phyloP scores from a whole-genome alignment of 208 protist species.

The Acanthamoeba comandoni region DNA sequence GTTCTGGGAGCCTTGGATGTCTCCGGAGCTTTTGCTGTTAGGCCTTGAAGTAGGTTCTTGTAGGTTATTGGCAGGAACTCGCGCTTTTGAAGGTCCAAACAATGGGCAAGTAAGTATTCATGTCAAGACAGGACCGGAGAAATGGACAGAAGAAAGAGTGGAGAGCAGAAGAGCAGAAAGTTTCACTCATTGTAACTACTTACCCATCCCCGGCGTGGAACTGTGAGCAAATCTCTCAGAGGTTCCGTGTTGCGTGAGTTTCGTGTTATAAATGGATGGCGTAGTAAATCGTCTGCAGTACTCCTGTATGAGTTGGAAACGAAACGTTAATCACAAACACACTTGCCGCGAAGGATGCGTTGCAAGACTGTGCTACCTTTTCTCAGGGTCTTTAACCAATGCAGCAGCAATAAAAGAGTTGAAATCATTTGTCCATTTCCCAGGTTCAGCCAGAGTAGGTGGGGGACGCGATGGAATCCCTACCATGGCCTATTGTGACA shows the following conservation, averaged over 20 bases:
- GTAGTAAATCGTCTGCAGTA: slow-evolving; percentile 14
- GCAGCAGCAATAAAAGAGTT: slow-evolving; percentile 51
- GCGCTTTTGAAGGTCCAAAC: too few species aligned
- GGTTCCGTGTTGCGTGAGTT: slow-evolving; percentile 3
- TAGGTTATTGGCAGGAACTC: too few species aligned
- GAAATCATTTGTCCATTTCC: slow-evolving; percentile 49
- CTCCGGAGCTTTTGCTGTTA: too few species aligned
- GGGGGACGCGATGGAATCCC: slow-evolving; percentile 42
- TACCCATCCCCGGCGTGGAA: too few species aligned
- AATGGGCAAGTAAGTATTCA: too few species aligned
- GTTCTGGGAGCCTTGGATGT: too few species aligned
- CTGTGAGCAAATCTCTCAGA: slow-evolving; percentile 20
- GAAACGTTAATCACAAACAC: neutral
- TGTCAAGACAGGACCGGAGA: too few species aligned
- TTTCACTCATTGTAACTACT: too few species aligned
- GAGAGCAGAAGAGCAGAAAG: too few species aligned
- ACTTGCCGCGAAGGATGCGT: neutral
- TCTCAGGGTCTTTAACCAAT: slow-evolving; percentile 48
- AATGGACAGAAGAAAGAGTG: too few species aligned
- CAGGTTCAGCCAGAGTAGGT: slow-evolving; percentile 35
- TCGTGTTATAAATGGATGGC: slow-evolving; percentile 10
- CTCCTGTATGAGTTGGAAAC: neutral
- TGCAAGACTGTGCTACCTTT: neutral
- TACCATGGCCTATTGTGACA: slow-evolving; percentile 16
- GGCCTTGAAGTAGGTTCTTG: too few species aligned